Conservation (phyloP, 495 filamentous ascomycete genomes). For the Talaromyces wortmannii region DNA sequence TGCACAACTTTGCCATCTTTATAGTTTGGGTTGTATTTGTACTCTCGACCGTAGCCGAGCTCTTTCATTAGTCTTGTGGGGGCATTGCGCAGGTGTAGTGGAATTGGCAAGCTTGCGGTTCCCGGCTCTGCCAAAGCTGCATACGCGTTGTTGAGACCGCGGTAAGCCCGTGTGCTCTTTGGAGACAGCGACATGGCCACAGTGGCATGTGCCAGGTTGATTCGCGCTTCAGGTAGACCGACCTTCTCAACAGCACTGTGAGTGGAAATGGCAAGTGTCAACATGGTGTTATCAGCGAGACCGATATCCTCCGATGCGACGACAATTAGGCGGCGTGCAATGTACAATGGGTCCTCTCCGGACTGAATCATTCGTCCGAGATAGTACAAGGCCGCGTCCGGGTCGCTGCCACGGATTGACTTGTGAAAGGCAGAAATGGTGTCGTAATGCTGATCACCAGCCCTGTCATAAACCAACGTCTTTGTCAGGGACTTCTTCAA, state of each 20-base stretch:
- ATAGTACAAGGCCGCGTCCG: conserved; percentile 89
- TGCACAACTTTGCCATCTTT: conserved; percentile 77
- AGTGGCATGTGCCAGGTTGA: conserved; percentile 81
- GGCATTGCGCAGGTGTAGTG: conserved; percentile 84
- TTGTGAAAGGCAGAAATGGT: conserved; percentile 97
- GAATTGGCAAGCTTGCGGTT: conserved; percentile 70
- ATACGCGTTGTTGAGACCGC: conserved; percentile 72
- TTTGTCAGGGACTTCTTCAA: conserved; percentile 79
- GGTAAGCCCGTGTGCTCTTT: conserved; percentile 82
- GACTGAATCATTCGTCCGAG: conserved; percentile 93
- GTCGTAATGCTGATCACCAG: conserved; percentile 92
- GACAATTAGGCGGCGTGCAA: conserved; percentile 86
- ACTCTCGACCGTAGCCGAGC: conserved; percentile 80
- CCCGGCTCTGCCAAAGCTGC: conserved; percentile 71
- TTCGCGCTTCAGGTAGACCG: conserved; percentile 89
- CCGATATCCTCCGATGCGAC: conserved; percentile 91
- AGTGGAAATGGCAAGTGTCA: conserved; percentile 76
- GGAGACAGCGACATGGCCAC: conserved; percentile 75
- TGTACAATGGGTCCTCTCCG: conserved; percentile 89
- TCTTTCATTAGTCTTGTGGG: conserved; percentile 91
- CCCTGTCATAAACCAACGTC: conserved; percentile 89
- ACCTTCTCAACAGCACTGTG: conserved; percentile 83
- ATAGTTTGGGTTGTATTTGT: conserved; percentile 95
- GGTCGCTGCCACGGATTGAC: conserved; percentile 76
- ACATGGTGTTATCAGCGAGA: conserved; percentile 79